phyloP scores from a whole-genome alignment of 139 green algal genomes.

The Monoraphidium neglectum region DNA sequence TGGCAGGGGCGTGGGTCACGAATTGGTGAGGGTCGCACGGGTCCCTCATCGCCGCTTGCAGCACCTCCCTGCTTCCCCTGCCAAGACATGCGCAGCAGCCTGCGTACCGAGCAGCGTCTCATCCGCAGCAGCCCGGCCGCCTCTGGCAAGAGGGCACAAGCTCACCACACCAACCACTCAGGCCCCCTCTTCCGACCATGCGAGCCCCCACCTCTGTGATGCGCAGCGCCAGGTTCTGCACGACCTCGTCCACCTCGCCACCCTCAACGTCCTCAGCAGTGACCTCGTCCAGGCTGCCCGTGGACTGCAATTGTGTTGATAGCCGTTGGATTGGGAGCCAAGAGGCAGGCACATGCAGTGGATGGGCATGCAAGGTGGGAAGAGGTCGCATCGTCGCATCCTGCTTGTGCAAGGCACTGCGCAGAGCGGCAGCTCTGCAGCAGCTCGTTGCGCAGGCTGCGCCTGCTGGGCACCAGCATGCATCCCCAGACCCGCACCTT shows the following conservation, averaged over 20 bases:
- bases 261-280: constrained; percentile 58
- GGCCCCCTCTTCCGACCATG: no score
- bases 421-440: no score
- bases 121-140: background rate
- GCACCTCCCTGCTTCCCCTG: background rate
- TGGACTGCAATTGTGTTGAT: background rate
- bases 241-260: constrained; percentile 65
- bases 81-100: background rate
- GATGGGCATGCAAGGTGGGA: background rate
- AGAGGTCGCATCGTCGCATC: background rate
- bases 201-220: background rate
- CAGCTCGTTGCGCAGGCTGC: no score
- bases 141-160: background rate
- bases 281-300: constrained; percentile 48
- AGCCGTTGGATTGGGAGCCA: background rate
- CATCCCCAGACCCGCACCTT: constrained; percentile 49
- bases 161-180: background rate
- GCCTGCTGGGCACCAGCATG: no score
- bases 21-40: no score
- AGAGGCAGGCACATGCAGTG: background rate
- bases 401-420: background rate
- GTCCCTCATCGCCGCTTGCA: no score
- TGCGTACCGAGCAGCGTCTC: background rate
- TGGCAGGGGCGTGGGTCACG: no score
- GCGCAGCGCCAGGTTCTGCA: constrained; percentile 30